Evolutionary conservation across 805 yeast genomes (phyloP).

Genomic region (Ogataea philodendri): DNA sequence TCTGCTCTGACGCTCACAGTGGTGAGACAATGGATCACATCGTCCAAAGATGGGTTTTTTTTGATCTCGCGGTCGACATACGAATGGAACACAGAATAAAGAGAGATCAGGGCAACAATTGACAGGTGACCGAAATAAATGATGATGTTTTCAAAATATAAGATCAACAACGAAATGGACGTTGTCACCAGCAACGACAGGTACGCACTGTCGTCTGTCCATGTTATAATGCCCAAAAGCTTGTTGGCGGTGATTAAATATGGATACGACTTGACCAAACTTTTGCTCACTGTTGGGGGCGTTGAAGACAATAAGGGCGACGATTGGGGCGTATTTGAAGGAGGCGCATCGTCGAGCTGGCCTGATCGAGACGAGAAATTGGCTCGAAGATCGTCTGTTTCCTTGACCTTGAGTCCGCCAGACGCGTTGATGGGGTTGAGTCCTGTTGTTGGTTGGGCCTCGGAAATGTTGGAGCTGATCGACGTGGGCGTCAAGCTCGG

Average conservation of each 20-base stretch:
- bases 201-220: slow-evolving; percentile 90
- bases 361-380: slow-evolving; percentile 39
- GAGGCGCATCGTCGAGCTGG: slow-evolving; percentile 2
- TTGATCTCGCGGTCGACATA: slow-evolving; percentile 57
- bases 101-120: slow-evolving; percentile 57
- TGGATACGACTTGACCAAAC: slow-evolving; percentile 81
- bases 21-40: slow-evolving; percentile 73
- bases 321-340: slow-evolving; percentile 42
- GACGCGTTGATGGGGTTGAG: slow-evolving; percentile 22
- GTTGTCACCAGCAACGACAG: slow-evolving; percentile 61
- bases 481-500: slow-evolving; percentile 8
- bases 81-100: slow-evolving; percentile 58
- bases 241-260: slow-evolving; percentile 73
- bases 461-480: slow-evolving; percentile 8
- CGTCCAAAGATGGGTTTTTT: slow-evolving; percentile 79
- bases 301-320: slow-evolving; percentile 86
- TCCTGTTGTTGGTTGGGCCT: slow-evolving; percentile 12
- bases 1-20: slow-evolving; percentile 75
- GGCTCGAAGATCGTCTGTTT: slow-evolving; percentile 37
- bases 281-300: slow-evolving; percentile 86
- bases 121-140: slow-evolving; percentile 81
- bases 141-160: slow-evolving; percentile 77
- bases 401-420: slow-evolving; percentile 30
- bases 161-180: slow-evolving; percentile 52
- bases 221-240: slow-evolving; percentile 69